A percentile compares a stretch with the other conserved stretches of the same genome.
Conservation (phyloP, 306 rosid genomes). For the Gleditsia sinensis region DNA sequence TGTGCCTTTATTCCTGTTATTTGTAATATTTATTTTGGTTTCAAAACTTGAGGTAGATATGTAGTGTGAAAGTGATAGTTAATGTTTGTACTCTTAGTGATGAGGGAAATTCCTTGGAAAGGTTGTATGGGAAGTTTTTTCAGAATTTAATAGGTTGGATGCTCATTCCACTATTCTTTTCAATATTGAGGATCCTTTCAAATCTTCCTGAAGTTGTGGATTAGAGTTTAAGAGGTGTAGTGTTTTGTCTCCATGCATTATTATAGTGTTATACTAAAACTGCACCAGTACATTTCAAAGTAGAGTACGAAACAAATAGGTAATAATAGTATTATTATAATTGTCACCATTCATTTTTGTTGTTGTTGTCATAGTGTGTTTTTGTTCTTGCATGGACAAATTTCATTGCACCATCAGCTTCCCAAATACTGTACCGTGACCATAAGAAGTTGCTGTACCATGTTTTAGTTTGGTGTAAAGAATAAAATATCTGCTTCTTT, state of each 20-base stretch:
- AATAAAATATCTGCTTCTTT: neutral
- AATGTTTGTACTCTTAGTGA: neutral
- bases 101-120: neutral
- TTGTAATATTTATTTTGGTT: neutral
- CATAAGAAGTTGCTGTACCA: neutral
- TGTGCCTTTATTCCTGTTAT: neutral
- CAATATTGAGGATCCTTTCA: neutral
- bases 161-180: constrained; percentile 12
- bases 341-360: constrained; percentile 16
- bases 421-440: neutral
- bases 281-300: neutral
- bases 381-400: neutral
- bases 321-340: neutral
- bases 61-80: neutral
- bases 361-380: neutral
- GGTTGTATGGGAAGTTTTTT: constrained; percentile 15
- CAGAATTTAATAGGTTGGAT: constrained; percentile 16
- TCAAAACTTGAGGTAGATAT: neutral
- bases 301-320: neutral
- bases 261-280: neutral
- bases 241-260: neutral
- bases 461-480: neutral
- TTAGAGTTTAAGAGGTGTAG: neutral
- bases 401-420: neutral
- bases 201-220: neutral